Percentiles rank a stretch among this genome's conserved stretches.
Evolutionary conservation across 331 rosid species (phyloP).

Genomic region (Quercus tomentella): DNA sequence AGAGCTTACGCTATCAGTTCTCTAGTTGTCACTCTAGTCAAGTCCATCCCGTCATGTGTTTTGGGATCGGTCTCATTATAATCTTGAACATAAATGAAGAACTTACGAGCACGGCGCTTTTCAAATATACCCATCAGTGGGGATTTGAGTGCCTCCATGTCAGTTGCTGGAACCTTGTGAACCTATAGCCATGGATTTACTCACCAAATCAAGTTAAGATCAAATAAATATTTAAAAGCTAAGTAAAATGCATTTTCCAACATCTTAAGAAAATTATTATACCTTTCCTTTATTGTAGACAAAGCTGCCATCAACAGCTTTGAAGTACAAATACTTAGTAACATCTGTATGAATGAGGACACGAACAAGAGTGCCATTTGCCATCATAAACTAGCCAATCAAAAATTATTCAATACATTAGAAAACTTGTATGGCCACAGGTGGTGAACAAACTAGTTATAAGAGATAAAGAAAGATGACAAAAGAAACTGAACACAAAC

Average conservation of each 20-base stretch:
- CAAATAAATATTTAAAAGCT: not conserved
- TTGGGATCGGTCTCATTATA: conserved; percentile 65
- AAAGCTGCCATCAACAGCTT: conserved; percentile 67
- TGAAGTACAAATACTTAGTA: conserved; percentile 89
- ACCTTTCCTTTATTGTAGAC: conserved; percentile 28
- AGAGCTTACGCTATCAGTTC: conserved; percentile 66
- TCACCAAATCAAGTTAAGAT: conserved; percentile 5
- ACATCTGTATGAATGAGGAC: conserved; percentile 97
- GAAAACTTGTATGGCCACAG: not conserved
- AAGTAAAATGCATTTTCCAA: not conserved
- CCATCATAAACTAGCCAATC: conserved; percentile 86
- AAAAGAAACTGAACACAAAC: conserved; percentile 26
- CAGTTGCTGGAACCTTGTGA: conserved; percentile 80
- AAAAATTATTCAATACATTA: not conserved
- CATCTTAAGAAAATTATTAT: not conserved
- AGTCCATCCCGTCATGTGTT: conserved; percentile 74
- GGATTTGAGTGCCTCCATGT: conserved; percentile 78
- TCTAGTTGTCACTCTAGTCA: conserved; percentile 71
- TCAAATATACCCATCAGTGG: conserved; percentile 88
- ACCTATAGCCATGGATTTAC: conserved; percentile 35
- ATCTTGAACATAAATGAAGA: conserved; percentile 76
- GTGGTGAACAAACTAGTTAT: not conserved
- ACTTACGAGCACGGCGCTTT: conserved; percentile 83
- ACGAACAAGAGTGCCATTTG: conserved; percentile 90
- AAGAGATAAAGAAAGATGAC: not conserved